These are phyloP conservation scores for Melampsora americana DNA, from an alignment of 1,284 basidiomycete species.

Conservation along the genomic window DNA sequence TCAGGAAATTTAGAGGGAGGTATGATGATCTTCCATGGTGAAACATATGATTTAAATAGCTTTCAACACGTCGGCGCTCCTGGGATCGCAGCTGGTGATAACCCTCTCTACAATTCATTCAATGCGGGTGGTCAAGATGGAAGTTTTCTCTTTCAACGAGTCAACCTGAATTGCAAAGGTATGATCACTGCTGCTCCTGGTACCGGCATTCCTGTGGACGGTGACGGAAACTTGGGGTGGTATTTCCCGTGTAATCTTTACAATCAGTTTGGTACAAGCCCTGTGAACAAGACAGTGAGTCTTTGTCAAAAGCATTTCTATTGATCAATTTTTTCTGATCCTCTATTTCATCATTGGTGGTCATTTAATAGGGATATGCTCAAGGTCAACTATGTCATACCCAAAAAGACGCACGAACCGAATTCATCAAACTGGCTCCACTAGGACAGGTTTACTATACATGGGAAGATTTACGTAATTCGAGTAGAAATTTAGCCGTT, in stretches of 20 bases:
- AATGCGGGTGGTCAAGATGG: slow-evolving; percentile 78
- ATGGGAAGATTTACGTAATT: slow-evolving; percentile 76
- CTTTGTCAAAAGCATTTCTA: background rate
- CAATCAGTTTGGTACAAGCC: slow-evolving; percentile 67
- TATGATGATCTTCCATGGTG: slow-evolving; percentile 88
- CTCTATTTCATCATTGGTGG: background rate
- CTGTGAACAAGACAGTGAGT: slow-evolving; percentile 63
- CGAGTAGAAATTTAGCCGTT: slow-evolving; percentile 76
- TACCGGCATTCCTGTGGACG: slow-evolving; percentile 66
- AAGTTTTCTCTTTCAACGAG: slow-evolving; percentile 89
- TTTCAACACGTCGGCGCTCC: slow-evolving; percentile 75
- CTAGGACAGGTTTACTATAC: slow-evolving; percentile 86
- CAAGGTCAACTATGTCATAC: slow-evolving; percentile 69
- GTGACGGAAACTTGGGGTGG: slow-evolving; percentile 63
- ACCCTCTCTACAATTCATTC: slow-evolving; percentile 78
- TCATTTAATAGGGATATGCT: slow-evolving; percentile 59
- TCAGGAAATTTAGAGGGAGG: slow-evolving; percentile 72
- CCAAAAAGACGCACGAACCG: slow-evolving; percentile 60
- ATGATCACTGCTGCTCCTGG: slow-evolving; percentile 69
- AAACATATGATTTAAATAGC: slow-evolving; percentile 81
- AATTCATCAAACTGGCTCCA: slow-evolving; percentile 60
- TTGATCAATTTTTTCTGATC: no score
- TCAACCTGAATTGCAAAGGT: slow-evolving; percentile 74
- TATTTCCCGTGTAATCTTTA: slow-evolving; percentile 94
- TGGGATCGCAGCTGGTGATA: slow-evolving; percentile 67